Percentiles rank a stretch among this genome's conserved stretches.
phyloP scores from a whole-genome alignment of 257 asterid genomes.

The Craterostigma plantagineum region DNA sequence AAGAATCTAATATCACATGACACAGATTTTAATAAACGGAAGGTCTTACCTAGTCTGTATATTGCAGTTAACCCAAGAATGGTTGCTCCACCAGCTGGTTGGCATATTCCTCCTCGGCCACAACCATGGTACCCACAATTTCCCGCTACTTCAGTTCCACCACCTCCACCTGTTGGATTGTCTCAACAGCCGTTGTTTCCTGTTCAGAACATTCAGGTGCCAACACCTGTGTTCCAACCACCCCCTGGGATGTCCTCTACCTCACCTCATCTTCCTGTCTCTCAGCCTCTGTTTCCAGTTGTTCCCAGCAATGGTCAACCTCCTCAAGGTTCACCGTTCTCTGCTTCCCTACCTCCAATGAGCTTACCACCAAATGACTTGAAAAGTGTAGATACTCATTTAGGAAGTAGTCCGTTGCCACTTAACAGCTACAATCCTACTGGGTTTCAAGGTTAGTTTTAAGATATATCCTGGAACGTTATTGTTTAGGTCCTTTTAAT shows the following conservation, averaged over 20 bases:
- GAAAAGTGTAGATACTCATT: slow-evolving; percentile 23
- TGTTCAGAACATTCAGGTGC: slow-evolving; percentile 45
- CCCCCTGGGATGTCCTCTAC: slow-evolving; percentile 40
- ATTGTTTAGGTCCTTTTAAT: not conserved
- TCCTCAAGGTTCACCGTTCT: slow-evolving; percentile 37
- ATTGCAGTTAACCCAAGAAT: slow-evolving; percentile 54
- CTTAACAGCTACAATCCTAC: slow-evolving; percentile 20
- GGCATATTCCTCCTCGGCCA: slow-evolving; percentile 58
- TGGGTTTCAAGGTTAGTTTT: slow-evolving; percentile 29
- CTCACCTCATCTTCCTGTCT: slow-evolving; percentile 27
- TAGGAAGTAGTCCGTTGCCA: slow-evolving; percentile 15
- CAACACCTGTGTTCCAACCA: slow-evolving; percentile 23
- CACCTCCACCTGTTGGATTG: slow-evolving; percentile 43
- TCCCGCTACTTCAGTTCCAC: slow-evolving; percentile 44
- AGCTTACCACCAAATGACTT: slow-evolving; percentile 23
- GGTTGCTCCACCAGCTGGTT: slow-evolving; percentile 49
- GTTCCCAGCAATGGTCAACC: slow-evolving; percentile 28
- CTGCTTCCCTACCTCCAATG: slow-evolving; percentile 28
- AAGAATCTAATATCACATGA: not conserved
- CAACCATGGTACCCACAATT: slow-evolving; percentile 69
- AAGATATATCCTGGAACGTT: not conserved
- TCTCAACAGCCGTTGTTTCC: slow-evolving; percentile 79
- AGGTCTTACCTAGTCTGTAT: not conserved
- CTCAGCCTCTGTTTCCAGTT: slow-evolving; percentile 78
- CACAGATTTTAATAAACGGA: not conserved